Conservation (phyloP, 805 yeast species). For the Candida mattraensis region DNA sequence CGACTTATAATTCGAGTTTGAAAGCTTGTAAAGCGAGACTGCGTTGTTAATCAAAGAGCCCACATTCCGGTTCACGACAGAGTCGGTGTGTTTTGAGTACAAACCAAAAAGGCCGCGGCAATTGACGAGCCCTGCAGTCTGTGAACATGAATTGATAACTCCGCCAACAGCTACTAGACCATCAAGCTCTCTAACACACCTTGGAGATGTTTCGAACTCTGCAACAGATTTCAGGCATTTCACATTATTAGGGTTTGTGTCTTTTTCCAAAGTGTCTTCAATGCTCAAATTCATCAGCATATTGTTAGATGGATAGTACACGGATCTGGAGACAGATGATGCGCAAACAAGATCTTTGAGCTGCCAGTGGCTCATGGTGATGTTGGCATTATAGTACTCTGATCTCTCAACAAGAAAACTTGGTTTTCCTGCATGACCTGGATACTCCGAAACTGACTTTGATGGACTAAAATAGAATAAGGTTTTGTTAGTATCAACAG, state of each 20-base stretch:
- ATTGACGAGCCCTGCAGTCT: conserved; percentile 26
- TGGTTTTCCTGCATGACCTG: conserved; percentile 6
- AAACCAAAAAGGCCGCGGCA: conserved; percentile 68
- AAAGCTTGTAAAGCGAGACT: conserved; percentile 51
- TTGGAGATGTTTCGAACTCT: conserved; percentile 64
- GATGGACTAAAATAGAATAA: no score
- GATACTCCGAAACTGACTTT: conserved; percentile 1
- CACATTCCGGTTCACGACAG: conserved; percentile 50
- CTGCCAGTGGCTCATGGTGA: conserved; percentile 34
- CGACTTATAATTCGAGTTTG: conserved; percentile 50
- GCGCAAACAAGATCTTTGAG: conserved; percentile 69
- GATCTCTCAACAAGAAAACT: conserved; percentile 25
- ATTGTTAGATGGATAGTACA: conserved; percentile 61
- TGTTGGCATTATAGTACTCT: conserved; percentile 30
- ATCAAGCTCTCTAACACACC: conserved; percentile 64
- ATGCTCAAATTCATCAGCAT: conserved; percentile 36
- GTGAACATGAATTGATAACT: conserved; percentile 29
- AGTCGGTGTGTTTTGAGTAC: conserved; percentile 49
- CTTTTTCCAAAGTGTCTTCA: background rate
- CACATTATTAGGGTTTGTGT: conserved; percentile 16
- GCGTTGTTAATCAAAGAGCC: conserved; percentile 87
- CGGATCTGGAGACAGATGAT: conserved; percentile 42
- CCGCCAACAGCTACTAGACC: conserved; percentile 54
- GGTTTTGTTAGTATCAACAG: no score
- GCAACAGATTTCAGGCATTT: conserved; percentile 38